Evolutionary conservation across 129 eudicot genomes (phyloP), one percentile per base, ranked within the genome.

Genomic region (Saussurea involucrata): DNA sequence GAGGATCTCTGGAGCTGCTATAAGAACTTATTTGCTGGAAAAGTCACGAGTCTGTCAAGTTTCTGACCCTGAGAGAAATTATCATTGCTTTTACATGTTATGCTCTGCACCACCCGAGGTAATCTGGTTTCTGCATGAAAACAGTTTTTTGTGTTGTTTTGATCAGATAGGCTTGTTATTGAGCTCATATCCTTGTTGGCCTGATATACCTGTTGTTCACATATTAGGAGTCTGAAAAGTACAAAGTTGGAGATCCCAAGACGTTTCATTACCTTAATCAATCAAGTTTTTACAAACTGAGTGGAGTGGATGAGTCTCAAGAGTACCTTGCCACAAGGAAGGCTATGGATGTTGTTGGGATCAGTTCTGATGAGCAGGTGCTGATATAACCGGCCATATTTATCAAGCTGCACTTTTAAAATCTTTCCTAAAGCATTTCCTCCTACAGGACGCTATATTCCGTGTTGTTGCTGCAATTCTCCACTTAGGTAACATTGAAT

Each of bases 391-490:
- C 8, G 4, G 67, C 12, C 11, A 65, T 63, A 36, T 36, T 65
- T 75, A 17, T 68, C 36, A 42, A 61, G 4, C 11, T 63, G 24
- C 36, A 37, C 24, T 81, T 49, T 29, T 53, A 17, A 44, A 40
- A 8, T 24, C 22, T 8, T 49, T 17, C 37, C 12, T 15, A 24
- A 46, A 66, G 2, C n/a, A 34, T 24, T 78, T 79, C 74, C 74
- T 33, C 75, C 77, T 57, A 65, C 83, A 95, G 99, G 97, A 95
- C 25, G 97, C 92, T 22, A 95, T 95, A 42, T 95, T 95, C 69
- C 89, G 97, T 76, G 97, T 95, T 58, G 96, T 92, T 79, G 99
- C 99, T 75, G 92, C 97, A 74, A 85, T 95, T 66, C 99, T 95
- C 78, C 99, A 95, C 79, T 68, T 95, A 83, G 99, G 99, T 33